phyloP scores from a whole-genome alignment of 2,329 filamentous ascomycete species.

The Xylaria sp. region DNA sequence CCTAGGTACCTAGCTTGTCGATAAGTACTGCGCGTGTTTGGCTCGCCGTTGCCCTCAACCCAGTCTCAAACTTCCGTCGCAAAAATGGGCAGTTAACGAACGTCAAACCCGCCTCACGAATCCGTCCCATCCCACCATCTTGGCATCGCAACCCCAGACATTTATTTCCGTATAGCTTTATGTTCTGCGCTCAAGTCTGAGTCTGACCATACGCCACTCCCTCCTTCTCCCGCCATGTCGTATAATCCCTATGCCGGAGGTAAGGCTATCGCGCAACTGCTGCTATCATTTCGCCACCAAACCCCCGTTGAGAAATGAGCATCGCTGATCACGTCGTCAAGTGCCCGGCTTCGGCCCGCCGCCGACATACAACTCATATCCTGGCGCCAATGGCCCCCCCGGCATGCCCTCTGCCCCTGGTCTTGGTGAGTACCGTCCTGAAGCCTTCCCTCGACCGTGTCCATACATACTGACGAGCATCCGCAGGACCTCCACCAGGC shows the following conservation, averaged over 20 bases:
- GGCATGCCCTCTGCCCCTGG: constrained; percentile 81
- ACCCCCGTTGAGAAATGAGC: not conserved
- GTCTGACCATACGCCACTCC: not conserved
- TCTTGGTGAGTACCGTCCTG: constrained; percentile 66
- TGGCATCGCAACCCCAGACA: not conserved
- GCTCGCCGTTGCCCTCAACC: not conserved
- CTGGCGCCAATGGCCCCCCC: constrained; percentile 62
- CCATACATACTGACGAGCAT: constrained; percentile 29
- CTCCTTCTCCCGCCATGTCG: constrained; percentile 50
- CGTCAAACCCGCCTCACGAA: constrained; percentile 9
- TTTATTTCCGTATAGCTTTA: not conserved
- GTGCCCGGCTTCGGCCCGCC: constrained; percentile 73
- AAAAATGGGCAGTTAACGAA: constrained; percentile 28
- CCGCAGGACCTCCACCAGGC: constrained; percentile 74
- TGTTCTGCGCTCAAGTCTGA: not conserved
- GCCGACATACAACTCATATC: constrained; percentile 74
- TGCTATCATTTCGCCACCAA: not conserved
- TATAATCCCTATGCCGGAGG: constrained; percentile 64
- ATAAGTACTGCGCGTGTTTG: not conserved
- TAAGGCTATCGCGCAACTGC: constrained; percentile 26
- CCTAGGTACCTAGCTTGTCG: not conserved
- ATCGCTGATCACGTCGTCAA: constrained; percentile 37
- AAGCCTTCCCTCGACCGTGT: constrained; percentile 2
- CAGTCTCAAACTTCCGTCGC: constrained; percentile 22
- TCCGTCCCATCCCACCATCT: not conserved